phyloP scores from a whole-genome alignment of 129 eudicot species.

The Artemisia annua region DNA sequence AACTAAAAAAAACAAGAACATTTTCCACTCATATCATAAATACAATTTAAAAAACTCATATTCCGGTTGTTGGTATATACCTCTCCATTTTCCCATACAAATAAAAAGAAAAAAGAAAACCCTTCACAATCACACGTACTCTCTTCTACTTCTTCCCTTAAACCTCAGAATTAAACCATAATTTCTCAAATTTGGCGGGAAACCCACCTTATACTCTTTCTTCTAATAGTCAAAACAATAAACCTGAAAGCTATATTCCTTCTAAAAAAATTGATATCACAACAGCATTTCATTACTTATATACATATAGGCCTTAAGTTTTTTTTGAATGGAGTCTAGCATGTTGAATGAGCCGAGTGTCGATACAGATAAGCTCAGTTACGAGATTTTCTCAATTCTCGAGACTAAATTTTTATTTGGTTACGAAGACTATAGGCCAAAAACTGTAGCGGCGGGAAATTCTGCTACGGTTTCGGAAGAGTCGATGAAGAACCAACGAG shows the following conservation, averaged over 20 bases:
- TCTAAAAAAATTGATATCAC: slow-evolving; percentile 10
- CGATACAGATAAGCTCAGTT: slow-evolving; percentile 67
- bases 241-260: slow-evolving; percentile 31
- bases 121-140: slow-evolving; percentile 25
- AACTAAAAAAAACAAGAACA: neutral
- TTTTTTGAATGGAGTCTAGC: slow-evolving; percentile 30
- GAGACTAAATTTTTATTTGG: slow-evolving; percentile 82
- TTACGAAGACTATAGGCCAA: slow-evolving; percentile 60
- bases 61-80: slow-evolving; percentile 17
- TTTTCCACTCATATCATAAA: neutral
- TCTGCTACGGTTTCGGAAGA: slow-evolving; percentile 24
- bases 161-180: neutral
- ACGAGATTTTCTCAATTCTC: slow-evolving; percentile 81
- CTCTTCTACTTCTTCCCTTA: slow-evolving; percentile 18
- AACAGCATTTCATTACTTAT: no score
- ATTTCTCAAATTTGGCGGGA: slow-evolving; percentile 18
- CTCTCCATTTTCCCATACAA: neutral
- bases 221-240: neutral
- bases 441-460: slow-evolving; percentile 43
- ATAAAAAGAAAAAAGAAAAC: neutral
- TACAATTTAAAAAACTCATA: neutral
- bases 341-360: slow-evolving; percentile 60
- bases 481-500: slow-evolving; percentile 62
- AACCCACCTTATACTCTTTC: slow-evolving; percentile 23
- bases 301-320: no score